phyloP scores from a whole-genome alignment of 352 stramenopile genomes.

The Globisporangium canariense region DNA sequence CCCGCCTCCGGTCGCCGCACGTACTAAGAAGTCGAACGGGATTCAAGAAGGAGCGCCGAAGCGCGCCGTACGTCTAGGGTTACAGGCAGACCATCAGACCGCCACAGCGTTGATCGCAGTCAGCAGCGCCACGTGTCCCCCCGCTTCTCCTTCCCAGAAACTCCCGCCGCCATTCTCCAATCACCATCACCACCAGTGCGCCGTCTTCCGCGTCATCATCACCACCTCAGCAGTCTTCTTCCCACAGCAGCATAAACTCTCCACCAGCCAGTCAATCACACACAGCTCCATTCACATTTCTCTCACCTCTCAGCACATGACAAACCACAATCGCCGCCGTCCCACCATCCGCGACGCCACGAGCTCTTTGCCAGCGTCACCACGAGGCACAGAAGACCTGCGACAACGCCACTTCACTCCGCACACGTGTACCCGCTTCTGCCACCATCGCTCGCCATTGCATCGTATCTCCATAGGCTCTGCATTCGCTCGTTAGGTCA shows the following conservation, averaged over 20 bases:
- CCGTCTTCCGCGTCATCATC: background rate
- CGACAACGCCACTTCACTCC: background rate
- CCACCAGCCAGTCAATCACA: too few species aligned
- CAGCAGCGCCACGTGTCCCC: slow-evolving; percentile 4
- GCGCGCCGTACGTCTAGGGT: slow-evolving; percentile 12
- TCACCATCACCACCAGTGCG: background rate
- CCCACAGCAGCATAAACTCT: background rate
- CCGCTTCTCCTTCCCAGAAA: background rate
- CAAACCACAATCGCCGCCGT: background rate
- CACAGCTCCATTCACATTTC: background rate
- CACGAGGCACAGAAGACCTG: background rate
- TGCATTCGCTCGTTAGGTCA: background rate
- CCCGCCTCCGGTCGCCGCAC: background rate
- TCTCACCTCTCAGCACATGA: background rate
- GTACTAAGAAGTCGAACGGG: background rate
- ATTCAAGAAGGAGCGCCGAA: background rate
- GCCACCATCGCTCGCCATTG: background rate
- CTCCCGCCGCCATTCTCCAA: background rate
- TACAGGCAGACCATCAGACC: slow-evolving; percentile 14
- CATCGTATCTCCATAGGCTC: background rate
- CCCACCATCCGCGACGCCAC: slow-evolving; percentile 1
- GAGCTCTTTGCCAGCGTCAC: background rate
- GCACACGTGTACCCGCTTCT: background rate
- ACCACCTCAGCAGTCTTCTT: background rate
- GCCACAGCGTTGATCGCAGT: slow-evolving; percentile 9